These are phyloP conservation scores for Erythrophleum fordii DNA, from an alignment of 306 rosid genomes.

Conservation along the genomic window DNA sequence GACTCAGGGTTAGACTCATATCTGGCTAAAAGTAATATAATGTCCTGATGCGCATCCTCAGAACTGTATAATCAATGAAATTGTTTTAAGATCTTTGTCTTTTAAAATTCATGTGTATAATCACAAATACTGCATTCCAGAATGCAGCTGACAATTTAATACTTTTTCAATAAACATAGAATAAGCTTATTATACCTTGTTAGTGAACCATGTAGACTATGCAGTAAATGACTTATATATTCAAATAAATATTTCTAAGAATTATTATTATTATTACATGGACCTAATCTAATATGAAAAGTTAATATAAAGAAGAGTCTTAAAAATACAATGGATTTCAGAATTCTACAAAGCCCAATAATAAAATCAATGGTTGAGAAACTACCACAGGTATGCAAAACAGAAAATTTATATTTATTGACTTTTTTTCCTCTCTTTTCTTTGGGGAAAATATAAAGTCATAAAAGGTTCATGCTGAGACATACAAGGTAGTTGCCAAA, in stretches of 20 bases:
- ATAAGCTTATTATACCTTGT: conserved; percentile 7
- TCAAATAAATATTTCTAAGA: neutral
- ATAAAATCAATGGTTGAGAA: neutral
- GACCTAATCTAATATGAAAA: conserved; percentile 23
- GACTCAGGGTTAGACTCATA: conserved; percentile 78
- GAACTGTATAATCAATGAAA: conserved; percentile 62
- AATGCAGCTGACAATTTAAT: conserved; percentile 14
- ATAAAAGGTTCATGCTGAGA: conserved; percentile 34
- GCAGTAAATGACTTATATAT: conserved; percentile 10
- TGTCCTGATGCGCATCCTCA: conserved; percentile 82
- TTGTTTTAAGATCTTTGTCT: conserved; percentile 30
- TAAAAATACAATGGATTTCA: neutral
- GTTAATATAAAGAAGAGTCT: conserved; percentile 15
- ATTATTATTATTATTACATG: conserved; percentile 17
- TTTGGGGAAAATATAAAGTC: neutral
- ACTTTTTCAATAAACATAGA: conserved; percentile 21
- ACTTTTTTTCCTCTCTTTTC: neutral
- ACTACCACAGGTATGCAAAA: neutral
- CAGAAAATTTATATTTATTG: neutral
- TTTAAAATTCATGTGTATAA: conserved; percentile 1
- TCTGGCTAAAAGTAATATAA: conserved; percentile 66
- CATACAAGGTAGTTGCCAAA: conserved; percentile 80
- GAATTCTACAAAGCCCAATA: neutral
- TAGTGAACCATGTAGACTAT: neutral
- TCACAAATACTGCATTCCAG: conserved; percentile 18